Percentiles rank a stretch among this genome's conserved stretches.
Evolutionary conservation across 306 rosid genomes (phyloP).

Genomic region (Trifolium fragiferum): DNA sequence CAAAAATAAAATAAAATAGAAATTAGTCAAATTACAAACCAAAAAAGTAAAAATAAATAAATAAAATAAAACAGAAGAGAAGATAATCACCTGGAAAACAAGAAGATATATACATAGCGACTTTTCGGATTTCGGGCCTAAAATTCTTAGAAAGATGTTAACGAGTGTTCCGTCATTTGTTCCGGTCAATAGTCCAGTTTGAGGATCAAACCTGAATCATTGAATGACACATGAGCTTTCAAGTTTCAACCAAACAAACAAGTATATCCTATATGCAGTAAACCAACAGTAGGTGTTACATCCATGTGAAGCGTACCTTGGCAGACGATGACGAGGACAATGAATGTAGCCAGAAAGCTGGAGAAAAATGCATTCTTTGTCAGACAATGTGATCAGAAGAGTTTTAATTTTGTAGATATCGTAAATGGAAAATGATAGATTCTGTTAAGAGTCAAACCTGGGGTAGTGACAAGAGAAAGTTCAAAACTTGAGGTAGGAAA

Average conservation of each 20-base stretch:
- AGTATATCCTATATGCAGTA: constrained; percentile 26
- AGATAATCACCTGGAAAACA: constrained; percentile 76
- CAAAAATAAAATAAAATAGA: constrained; percentile 4
- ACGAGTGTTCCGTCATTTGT: constrained; percentile 99
- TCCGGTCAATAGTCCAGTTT: constrained; percentile 84
- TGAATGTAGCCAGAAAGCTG: constrained; percentile 88
- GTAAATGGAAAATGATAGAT: constrained; percentile 4
- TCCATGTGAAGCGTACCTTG: constrained; percentile 58
- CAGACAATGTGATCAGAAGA: constrained; percentile 32
- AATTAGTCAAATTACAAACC: not conserved
- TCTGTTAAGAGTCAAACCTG: constrained; percentile 64
- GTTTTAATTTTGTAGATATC: constrained; percentile 5
- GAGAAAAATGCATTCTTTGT: constrained; percentile 31
- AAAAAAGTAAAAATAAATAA: not conserved
- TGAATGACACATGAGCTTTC: constrained; percentile 21
- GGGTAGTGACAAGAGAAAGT: constrained; percentile 91
- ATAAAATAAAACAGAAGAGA: not conserved
- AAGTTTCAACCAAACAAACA: constrained; percentile 31
- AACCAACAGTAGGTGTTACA: constrained; percentile 17
- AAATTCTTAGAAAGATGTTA: constrained; percentile 75
- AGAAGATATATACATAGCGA: constrained; percentile 88
- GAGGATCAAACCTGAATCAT: constrained; percentile 79
- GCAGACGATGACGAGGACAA: constrained; percentile 97
- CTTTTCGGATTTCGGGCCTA: constrained; percentile 78
- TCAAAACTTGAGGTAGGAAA: constrained; percentile 92